phyloP scores from a whole-genome alignment of 805 yeast species.

The Candida saitoana region DNA sequence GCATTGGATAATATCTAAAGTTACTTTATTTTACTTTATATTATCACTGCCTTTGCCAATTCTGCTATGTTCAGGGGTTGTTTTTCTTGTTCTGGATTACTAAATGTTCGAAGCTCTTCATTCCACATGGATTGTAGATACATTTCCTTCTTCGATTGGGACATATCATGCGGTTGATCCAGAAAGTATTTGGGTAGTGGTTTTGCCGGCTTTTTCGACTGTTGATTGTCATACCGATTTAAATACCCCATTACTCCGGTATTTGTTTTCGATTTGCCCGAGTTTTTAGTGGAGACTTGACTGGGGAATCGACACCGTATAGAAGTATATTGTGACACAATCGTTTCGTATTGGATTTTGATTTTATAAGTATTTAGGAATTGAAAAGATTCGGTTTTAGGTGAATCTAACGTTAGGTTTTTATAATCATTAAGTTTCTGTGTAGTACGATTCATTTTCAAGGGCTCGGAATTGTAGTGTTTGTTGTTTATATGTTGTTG shows the following conservation, averaged over 20 bases:
- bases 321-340: constrained; percentile 32
- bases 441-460: constrained; percentile 27
- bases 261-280: constrained; percentile 10
- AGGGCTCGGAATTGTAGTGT: constrained; percentile 9
- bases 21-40: too few relatives aligned
- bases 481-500: constrained; percentile 28
- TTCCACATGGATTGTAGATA: constrained; percentile 4
- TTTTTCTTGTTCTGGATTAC: background rate
- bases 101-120: background rate
- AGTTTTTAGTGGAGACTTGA: constrained; percentile 1
- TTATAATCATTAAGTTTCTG: constrained; percentile 32
- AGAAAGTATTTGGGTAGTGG: background rate
- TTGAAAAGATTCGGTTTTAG: constrained; percentile 1
- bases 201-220: background rate
- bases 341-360: constrained; percentile 35
- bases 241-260: constrained; percentile 28
- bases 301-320: constrained; percentile 32
- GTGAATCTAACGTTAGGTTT: constrained; percentile 14
- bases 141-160: background rate
- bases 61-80: background rate
- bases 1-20: background rate
- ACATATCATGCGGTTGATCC: background rate
- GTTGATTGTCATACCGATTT: constrained; percentile 10
- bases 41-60: background rate
- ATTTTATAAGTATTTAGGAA: constrained; percentile 15